Base-by-base conservation (phyloP, 2,329 filamentous ascomycete species). In the Colletotrichum sp. region DNA sequence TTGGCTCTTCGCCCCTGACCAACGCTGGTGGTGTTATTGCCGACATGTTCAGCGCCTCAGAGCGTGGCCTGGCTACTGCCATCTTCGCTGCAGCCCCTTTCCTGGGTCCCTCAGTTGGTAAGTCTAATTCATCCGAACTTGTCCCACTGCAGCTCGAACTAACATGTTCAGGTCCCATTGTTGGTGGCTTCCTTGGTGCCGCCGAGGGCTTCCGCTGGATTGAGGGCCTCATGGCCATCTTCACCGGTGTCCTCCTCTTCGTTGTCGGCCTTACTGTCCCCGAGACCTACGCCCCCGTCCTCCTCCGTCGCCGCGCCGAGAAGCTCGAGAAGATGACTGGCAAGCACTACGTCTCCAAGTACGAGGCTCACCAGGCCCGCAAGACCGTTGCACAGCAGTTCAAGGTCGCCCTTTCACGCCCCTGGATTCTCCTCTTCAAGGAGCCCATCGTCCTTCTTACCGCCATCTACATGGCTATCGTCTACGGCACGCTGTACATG, bases 141-240 rank as follows among this genome's bases (percentile, higher is more conserved):
- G 86, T 84, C 6, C n/a, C n/a, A 21, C 10, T 52, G 39, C 95
- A n/a, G 87, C 62, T 88, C 92, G 81, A 93, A 92, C 84, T 95
- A 94, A 83, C 88, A 95, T 10, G 15, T 80, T 86, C 36, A 91
- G 8, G 92, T 1, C 94, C 94, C 2, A 92, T 95, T 62, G 89
- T 90, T 8, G 92, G 92, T 77, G 93, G 93, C 3, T 95, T 95
- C 82, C 85, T 94, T 2, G 91, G 92, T 12, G 88, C 92, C 81
- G 87, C 88, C 3, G 89, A 88, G 16, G 93, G 92, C 18, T 95
- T 93, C 94, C 87, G 92, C 79, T 95, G 93, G 93, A 90, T 95
- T 26, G 89, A 92, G 84, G 92, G 92, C 3, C 84, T 94, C 10
- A 89, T 93, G 84, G 89, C 91, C 65, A 90, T 90, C 76, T 93